Evolutionary conservation across 2,329 filamentous ascomycete genomes (phyloP), one percentile per base, ranked within the genome.

Genomic region (Biscogniauxia marginata): DNA sequence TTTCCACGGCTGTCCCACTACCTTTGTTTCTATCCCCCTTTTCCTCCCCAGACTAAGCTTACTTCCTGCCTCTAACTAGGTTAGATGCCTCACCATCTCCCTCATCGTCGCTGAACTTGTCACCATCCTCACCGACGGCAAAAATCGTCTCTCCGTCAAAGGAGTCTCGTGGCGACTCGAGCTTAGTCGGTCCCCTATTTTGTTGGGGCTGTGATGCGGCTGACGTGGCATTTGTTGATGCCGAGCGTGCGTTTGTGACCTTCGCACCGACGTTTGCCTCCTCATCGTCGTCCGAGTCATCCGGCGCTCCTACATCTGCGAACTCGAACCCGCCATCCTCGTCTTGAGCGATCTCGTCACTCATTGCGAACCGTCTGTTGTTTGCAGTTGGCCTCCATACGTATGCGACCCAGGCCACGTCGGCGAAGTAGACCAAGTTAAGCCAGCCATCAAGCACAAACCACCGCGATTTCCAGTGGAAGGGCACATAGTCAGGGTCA

Each of bases 391-490:
- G 95, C 49, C 95, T 84, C 95, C 95, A 99, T 52, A 99, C 82
- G 73, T 98, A 99, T 20, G 95, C 92, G 63, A 99, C 84, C 75
- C 93, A 97, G 53, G 86, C 87, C 22, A 99, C 91, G 68, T 99
- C 93, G 57, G 90, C 90, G 61, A 99, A 85, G 75, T 98, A 99
- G 16, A 99, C 93, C 53, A 99, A 76, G 72, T 98, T 98, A 50
- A 98, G 80, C 95, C 95, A 99, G 54, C 95, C 95, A 70, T 99
- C 95, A 19, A 99, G 83, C 47, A 99, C 85, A 70, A 99, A 99
- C 95, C 95, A 99, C 58, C 95, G 81, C 4, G 90, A 93, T 77
- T 97, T 93, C 95, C 95, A 99, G 75, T 99, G 93, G 65, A 91
- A 90, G 1, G 95, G 95, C 4, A 96, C 91, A 72, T 96, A 99